Evolutionary conservation across 2,329 filamentous ascomycete species (phyloP).

Genomic region (Paracoccidioides brasiliensis): DNA sequence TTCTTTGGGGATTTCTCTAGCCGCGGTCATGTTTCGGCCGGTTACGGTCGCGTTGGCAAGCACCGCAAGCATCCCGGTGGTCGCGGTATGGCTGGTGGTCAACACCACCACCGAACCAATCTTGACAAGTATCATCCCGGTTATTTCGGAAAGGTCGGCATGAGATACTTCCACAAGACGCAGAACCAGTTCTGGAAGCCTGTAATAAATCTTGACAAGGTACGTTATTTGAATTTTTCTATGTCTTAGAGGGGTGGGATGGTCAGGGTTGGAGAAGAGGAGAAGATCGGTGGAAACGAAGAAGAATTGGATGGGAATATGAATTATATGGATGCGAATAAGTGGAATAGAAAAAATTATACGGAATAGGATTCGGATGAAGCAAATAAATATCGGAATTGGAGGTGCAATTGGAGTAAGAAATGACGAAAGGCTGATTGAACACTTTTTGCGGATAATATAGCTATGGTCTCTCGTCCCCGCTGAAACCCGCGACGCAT

Average conservation of each 20-base stretch:
- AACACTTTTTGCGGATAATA: constrained; percentile 7
- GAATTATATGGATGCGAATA: neutral
- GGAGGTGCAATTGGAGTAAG: neutral
- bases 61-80: constrained; percentile 82
- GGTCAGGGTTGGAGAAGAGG: neutral
- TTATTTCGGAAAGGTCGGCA: constrained; percentile 98
- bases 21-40: constrained; percentile 96
- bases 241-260: neutral
- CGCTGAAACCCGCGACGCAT: constrained; percentile 81
- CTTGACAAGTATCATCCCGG: constrained; percentile 89
- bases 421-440: neutral
- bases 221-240: constrained; percentile 31
- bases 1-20: constrained; percentile 32
- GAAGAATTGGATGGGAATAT: constrained; percentile 1
- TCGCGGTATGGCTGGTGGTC: constrained; percentile 88
- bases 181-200: constrained; percentile 98
- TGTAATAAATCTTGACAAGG: constrained; percentile 97
- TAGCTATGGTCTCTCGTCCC: constrained; percentile 95
- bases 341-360: neutral
- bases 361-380: neutral
- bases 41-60: constrained; percentile 97
- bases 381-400: constrained; percentile 3
- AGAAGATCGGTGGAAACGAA: neutral
- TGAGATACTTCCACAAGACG: constrained; percentile 94
- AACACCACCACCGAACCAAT: constrained; percentile 96